Conservation (phyloP, 768 basidiomycete genomes). For the Candolleomyces efflorescens region DNA sequence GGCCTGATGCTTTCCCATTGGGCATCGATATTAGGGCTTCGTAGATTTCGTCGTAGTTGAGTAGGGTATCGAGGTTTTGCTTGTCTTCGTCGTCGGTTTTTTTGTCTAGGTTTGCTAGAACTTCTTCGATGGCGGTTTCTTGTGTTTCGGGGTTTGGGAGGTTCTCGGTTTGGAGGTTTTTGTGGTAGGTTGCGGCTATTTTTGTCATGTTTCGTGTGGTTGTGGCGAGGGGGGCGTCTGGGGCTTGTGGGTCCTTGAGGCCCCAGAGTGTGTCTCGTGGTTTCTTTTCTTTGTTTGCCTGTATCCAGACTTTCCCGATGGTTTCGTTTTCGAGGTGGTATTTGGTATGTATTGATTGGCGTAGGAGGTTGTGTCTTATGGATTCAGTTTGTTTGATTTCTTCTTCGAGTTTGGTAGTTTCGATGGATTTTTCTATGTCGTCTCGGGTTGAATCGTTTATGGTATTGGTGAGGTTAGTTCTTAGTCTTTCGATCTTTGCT, state of each 20-base stretch:
- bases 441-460: no score
- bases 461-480: no score
- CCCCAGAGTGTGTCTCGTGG: neutral
- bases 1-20: slow-evolving; percentile 13
- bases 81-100: neutral
- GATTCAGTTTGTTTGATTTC: no score
- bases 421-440: no score
- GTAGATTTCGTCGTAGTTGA: neutral
- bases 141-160: neutral
- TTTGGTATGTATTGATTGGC: neutral
- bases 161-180: neutral
- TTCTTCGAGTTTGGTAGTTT: no score
- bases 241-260: neutral
- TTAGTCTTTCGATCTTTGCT: no score
- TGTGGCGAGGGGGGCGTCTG: neutral
- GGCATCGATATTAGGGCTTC: neutral
- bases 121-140: neutral
- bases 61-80: neutral
- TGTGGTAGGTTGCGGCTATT: neutral
- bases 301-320: neutral
- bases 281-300: neutral
- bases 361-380: no score
- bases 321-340: neutral
- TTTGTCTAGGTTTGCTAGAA: neutral
- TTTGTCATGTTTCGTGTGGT: neutral